phyloP scores from a whole-genome alignment of 2,329 filamentous ascomycete genomes.

The Helotiales sp. region DNA sequence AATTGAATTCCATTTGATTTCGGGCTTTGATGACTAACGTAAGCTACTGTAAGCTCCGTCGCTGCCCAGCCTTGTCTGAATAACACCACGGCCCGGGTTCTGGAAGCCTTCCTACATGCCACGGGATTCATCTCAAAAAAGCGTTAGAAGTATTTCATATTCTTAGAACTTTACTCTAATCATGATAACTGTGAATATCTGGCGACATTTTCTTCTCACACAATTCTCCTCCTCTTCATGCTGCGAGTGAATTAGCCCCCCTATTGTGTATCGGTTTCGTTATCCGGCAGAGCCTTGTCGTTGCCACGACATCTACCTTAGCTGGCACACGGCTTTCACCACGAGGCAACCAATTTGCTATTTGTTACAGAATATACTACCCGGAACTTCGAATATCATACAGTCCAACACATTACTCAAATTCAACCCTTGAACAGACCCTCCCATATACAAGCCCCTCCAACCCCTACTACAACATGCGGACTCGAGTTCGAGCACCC shows the following conservation, averaged over 20 bases:
- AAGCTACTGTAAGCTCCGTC: no score
- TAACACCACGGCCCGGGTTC: no score
- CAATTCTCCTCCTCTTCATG: neutral
- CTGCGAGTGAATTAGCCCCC: neutral
- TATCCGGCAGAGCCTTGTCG: neutral
- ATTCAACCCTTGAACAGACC: neutral
- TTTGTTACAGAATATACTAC: neutral
- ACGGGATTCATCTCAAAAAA: no score
- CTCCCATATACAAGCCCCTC: neutral
- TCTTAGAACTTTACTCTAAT: no score
- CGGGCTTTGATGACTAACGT: no score
- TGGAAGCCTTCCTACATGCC: no score
- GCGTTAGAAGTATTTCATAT: no score
- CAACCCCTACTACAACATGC: constrained; percentile 55
- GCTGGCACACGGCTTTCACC: neutral
- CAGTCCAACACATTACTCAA: no score
- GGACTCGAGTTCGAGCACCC: constrained; percentile 76
- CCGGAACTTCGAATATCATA: neutral
- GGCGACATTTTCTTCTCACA: neutral
- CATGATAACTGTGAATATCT: no score
- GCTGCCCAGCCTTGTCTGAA: neutral
- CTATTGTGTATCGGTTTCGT: neutral
- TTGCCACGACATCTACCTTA: neutral
- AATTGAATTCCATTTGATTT: neutral
- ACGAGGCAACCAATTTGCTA: neutral